Conservation (phyloP, 2,329 filamentous ascomycete species). For the Neofusicoccum laricinum region DNA sequence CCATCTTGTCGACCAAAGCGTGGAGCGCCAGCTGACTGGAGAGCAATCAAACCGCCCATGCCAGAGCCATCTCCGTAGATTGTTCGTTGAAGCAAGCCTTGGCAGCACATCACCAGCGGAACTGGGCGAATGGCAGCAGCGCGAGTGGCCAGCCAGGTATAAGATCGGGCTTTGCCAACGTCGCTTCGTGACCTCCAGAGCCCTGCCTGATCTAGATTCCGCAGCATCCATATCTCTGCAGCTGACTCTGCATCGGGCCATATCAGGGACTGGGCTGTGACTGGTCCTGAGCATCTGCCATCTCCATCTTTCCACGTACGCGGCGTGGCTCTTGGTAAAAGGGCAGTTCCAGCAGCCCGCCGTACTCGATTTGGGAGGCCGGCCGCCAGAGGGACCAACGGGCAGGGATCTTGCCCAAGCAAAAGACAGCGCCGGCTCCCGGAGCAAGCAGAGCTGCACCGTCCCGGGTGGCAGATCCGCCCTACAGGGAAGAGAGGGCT, state of each 20-base stretch:
- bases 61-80: slow-evolving; percentile 4
- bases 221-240: not conserved
- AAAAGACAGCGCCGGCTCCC: not conserved
- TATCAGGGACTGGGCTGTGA: not conserved
- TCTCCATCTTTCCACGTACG: not conserved
- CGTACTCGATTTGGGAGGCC: not conserved
- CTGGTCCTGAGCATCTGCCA: not conserved
- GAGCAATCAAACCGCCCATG: not conserved
- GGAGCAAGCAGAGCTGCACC: not conserved
- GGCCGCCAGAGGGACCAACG: not conserved
- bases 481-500: not conserved
- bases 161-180: not conserved
- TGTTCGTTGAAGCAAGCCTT: slow-evolving; percentile 12
- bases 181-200: not conserved
- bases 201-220: slow-evolving; percentile 1
- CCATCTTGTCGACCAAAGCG: not conserved
- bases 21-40: not conserved
- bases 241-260: not conserved
- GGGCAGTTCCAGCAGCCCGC: not conserved
- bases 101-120: not conserved
- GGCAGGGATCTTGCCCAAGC: not conserved
- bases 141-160: not conserved
- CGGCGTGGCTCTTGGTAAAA: not conserved
- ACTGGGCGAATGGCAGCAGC: not conserved
- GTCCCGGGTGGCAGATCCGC: slow-evolving; percentile 8